Evolutionary conservation across 352 stramenopile genomes (phyloP).

Genomic region (Globisporangium apiculatum): DNA sequence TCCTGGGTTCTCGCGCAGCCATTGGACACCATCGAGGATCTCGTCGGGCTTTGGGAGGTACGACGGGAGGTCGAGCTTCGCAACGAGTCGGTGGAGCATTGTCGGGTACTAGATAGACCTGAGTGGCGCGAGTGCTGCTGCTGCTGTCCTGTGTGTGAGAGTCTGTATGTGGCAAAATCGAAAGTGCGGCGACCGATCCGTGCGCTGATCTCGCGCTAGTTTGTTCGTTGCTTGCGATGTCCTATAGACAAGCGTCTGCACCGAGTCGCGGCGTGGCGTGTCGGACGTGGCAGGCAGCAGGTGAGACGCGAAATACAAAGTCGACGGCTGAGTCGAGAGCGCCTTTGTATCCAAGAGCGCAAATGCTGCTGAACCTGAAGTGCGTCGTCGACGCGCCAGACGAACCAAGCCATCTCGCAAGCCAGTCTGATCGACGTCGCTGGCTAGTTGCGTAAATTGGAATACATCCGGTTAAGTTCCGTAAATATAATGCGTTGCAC

Average conservation of each 20-base stretch:
- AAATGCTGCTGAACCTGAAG: slow-evolving; percentile 5
- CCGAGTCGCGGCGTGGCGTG: neutral
- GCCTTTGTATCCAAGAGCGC: neutral
- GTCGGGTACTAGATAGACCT: neutral
- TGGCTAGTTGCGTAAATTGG: too few relatives aligned
- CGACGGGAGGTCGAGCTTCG: slow-evolving; percentile 38
- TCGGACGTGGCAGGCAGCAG: too few relatives aligned
- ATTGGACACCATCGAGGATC: slow-evolving; percentile 54
- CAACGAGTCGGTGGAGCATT: slow-evolving; percentile 30
- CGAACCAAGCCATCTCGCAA: slow-evolving; percentile 7
- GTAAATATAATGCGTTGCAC: too few relatives aligned
- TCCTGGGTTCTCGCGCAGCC: slow-evolving; percentile 58
- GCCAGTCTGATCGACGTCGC: neutral
- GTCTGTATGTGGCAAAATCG: neutral
- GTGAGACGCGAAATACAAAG: too few relatives aligned
- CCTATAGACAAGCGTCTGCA: slow-evolving; percentile 5
- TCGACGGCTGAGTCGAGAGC: too few relatives aligned
- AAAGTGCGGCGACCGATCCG: too few relatives aligned
- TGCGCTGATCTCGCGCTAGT: too few relatives aligned
- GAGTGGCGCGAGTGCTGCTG: neutral
- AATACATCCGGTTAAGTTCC: too few relatives aligned
- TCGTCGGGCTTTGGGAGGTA: slow-evolving; percentile 60
- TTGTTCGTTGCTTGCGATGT: neutral
- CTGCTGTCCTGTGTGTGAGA: neutral
- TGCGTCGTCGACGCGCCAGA: slow-evolving; percentile 15